phyloP scores from a whole-genome alignment of 352 stramenopile genomes.

The Phytophthora tubulina region DNA sequence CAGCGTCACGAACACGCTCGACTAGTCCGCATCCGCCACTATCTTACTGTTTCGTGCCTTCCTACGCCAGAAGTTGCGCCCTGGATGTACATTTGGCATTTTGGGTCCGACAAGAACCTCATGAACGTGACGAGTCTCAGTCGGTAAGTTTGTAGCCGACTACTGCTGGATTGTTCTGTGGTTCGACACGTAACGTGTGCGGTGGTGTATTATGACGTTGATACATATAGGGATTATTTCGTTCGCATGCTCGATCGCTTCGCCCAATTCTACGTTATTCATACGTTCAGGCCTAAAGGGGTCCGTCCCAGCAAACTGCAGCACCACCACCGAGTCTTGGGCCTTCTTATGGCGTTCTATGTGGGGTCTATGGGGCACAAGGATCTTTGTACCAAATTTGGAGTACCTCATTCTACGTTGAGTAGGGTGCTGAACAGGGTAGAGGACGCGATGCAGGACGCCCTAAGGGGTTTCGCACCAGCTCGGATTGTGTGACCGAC shows the following conservation, averaged over 20 bases:
- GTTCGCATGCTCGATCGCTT: background rate
- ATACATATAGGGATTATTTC: background rate
- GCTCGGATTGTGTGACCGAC: constrained; percentile 9
- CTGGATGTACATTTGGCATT: constrained; percentile 8
- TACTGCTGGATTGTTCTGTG: background rate
- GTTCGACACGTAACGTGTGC: too few species aligned
- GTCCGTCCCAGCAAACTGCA: background rate
- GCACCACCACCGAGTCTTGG: constrained; percentile 14
- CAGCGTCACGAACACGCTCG: background rate
- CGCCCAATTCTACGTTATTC: background rate
- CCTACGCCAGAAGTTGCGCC: background rate
- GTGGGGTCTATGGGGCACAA: constrained; percentile 4
- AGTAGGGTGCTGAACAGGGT: background rate
- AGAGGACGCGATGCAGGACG: background rate
- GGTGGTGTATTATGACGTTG: background rate
- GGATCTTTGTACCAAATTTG: background rate
- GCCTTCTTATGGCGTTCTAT: background rate
- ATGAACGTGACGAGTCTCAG: background rate
- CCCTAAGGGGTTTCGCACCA: background rate
- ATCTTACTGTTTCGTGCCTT: background rate
- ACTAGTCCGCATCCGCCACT: background rate
- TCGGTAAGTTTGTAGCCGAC: background rate
- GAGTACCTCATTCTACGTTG: background rate
- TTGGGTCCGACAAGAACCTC: background rate
- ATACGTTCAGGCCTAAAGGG: background rate